Percentiles rank a stretch among this genome's conserved stretches.
These are phyloP conservation scores for Colletotrichum brevisporum DNA, from an alignment of 2,329 filamentous ascomycete genomes.

Conservation along the genomic window DNA sequence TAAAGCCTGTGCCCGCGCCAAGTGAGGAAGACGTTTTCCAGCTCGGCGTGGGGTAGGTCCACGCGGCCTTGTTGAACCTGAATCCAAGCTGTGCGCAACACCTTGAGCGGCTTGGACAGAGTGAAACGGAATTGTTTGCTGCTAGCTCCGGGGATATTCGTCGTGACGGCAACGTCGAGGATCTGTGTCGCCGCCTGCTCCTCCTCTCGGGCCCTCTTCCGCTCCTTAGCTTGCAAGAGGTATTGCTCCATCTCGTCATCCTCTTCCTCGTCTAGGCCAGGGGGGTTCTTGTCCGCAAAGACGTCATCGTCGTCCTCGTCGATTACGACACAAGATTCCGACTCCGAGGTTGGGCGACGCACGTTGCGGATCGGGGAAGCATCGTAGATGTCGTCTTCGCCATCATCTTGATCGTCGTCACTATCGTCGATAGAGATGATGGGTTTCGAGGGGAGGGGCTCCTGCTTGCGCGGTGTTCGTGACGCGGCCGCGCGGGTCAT, in stretches of 20 bases:
- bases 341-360: slow-evolving; percentile 12
- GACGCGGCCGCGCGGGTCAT: slow-evolving; percentile 28
- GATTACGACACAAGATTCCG: slow-evolving; percentile 39
- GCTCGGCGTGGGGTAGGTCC: slow-evolving; percentile 55
- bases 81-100: slow-evolving; percentile 80
- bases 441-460: slow-evolving; percentile 24
- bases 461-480: slow-evolving; percentile 38
- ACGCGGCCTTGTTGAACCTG: slow-evolving; percentile 65
- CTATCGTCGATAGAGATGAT: slow-evolving; percentile 44
- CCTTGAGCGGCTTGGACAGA: slow-evolving; percentile 75
- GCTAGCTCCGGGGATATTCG: slow-evolving; percentile 72
- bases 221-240: slow-evolving; percentile 58
- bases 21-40: slow-evolving; percentile 78
- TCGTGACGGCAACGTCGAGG: slow-evolving; percentile 66
- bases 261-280: slow-evolving; percentile 44
- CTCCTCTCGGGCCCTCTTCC: slow-evolving; percentile 38
- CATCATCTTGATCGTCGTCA: slow-evolving; percentile 36
- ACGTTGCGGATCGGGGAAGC: slow-evolving; percentile 39
- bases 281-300: slow-evolving; percentile 31
- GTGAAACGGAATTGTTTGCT: slow-evolving; percentile 73
- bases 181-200: slow-evolving; percentile 37
- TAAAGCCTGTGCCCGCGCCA: slow-evolving; percentile 83
- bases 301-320: slow-evolving; percentile 46
- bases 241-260: slow-evolving; percentile 63
- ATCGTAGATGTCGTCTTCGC: slow-evolving; percentile 36